Percentiles rank a stretch among this genome's conserved stretches.
Evolutionary conservation across 2,329 filamentous ascomycete genomes (phyloP).

Genomic region (Penicillium sp.): DNA sequence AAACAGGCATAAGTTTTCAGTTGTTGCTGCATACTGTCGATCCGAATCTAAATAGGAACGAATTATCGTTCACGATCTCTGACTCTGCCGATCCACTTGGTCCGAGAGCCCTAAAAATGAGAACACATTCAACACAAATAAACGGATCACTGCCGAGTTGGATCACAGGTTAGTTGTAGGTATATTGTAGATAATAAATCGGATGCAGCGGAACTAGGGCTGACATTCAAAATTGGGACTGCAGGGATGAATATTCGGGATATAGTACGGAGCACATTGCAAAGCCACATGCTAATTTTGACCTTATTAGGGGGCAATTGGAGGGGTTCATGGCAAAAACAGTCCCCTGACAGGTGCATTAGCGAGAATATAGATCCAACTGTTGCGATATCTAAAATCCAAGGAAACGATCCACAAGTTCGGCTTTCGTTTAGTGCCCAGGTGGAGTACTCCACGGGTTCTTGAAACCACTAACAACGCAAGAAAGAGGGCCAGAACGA

Average conservation of each 20-base stretch:
- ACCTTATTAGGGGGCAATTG: background rate
- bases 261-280: background rate
- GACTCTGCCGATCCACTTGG: slow-evolving; percentile 3
- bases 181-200: background rate
- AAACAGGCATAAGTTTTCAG: background rate
- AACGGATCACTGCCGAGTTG: background rate
- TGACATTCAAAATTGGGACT: background rate
- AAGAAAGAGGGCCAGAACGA: background rate
- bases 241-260: background rate
- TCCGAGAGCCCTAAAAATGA: slow-evolving; percentile 5
- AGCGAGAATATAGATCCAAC: slow-evolving; percentile 4
- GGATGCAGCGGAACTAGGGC: background rate
- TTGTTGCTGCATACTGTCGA: slow-evolving; percentile 3
- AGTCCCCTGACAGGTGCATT: slow-evolving; percentile 6
- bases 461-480: background rate
- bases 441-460: background rate
- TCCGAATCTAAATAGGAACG: slow-evolving; percentile 3
- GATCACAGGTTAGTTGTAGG: background rate
- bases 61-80: slow-evolving; percentile 1
- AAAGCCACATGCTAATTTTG: background rate
- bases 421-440: background rate
- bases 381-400: background rate
- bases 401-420: slow-evolving; percentile 1
- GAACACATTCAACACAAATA: background rate
- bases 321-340: background rate